These are phyloP conservation scores for Solanum etuberosum DNA, from an alignment of 257 asterid species.

Conservation along the genomic window DNA sequence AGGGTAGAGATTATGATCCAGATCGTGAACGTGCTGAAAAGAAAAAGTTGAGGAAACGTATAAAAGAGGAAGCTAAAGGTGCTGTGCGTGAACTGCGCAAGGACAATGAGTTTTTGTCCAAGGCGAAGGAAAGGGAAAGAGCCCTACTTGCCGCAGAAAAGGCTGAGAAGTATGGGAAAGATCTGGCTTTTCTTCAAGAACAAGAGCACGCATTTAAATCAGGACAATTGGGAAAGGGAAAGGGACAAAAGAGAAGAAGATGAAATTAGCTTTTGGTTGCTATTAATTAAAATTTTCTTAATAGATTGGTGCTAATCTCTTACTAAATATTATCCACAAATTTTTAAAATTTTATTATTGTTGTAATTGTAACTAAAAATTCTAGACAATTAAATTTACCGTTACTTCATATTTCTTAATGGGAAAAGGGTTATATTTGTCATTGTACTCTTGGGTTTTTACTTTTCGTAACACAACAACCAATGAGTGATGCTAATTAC, in stretches of 20 bases:
- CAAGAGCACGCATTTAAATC: slow-evolving; percentile 92
- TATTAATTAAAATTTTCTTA: no score
- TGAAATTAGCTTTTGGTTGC: slow-evolving; percentile 11
- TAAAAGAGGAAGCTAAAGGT: slow-evolving; percentile 58
- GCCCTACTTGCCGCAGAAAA: slow-evolving; percentile 46
- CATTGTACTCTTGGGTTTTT: background rate
- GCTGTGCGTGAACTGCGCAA: slow-evolving; percentile 78
- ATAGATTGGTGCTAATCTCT: background rate
- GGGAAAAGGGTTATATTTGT: background rate
- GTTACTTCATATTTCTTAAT: no score
- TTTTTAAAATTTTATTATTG: no score
- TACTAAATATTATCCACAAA: background rate
- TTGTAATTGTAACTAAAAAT: no score
- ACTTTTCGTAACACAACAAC: no score
- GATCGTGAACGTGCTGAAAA: slow-evolving; percentile 78
- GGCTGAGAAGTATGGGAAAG: slow-evolving; percentile 55
- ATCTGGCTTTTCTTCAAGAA: slow-evolving; percentile 82
- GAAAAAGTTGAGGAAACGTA: slow-evolving; percentile 52
- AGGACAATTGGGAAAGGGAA: slow-evolving; percentile 81
- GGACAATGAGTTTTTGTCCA: slow-evolving; percentile 65
- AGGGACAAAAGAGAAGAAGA: slow-evolving; percentile 62
- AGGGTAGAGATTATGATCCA: slow-evolving; percentile 98
- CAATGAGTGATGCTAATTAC: no score
- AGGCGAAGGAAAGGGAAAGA: slow-evolving; percentile 53
- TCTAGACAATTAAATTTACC: background rate